Base-by-base conservation (phyloP, 306 rosid species). In the Spatholobus suberectus region DNA sequence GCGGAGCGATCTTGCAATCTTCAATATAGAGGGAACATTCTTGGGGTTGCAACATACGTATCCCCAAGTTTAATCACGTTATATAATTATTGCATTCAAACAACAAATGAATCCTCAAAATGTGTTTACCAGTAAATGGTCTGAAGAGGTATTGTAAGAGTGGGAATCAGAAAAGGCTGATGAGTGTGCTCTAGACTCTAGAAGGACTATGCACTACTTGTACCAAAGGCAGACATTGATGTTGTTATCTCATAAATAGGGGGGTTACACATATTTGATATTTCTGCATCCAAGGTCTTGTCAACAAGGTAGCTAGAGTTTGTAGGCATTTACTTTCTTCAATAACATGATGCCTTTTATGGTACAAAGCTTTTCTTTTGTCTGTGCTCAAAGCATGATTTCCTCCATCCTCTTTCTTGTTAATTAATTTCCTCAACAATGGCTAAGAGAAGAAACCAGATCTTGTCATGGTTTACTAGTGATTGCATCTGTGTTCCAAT, bases 261-360 rank as follows among this genome's bases (percentile, higher is more conserved):
- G 20, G 75, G 21, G 34, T 66, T 3, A n/a, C 12, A 35, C 46
- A 46, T 3, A n/a, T 71, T 44, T 44, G 86, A 37, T 90, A 88
- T 66, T 65, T 89, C 13, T 89, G 90, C 81, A 40, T 69, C 70
- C 76, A 84, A 71, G 89, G 89, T 41, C 81, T 86, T 81, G 90
- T 88, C 70, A 82, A 73, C 23, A 57, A 71, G 77, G 87, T 78
- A 71, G 91, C 90, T 81, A 82, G 84, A 68, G 91, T 72, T 34
- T 74, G 89, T 81, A 86, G 92, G 70, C 38, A 80, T 78, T 71
- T 87, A 10, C 61, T 57, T 41, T 81, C 89, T 18, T 81, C 87
- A 17, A 51, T 43, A 54, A 74, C 37, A 52, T 82, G 6, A 63
- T 79, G 59, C 58, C 63, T 54, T 54, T 69, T 17, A 55, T 79